Evolutionary conservation across 176 grass and related monocot species (phyloP).

Genomic region (Triticum timopheevii): DNA sequence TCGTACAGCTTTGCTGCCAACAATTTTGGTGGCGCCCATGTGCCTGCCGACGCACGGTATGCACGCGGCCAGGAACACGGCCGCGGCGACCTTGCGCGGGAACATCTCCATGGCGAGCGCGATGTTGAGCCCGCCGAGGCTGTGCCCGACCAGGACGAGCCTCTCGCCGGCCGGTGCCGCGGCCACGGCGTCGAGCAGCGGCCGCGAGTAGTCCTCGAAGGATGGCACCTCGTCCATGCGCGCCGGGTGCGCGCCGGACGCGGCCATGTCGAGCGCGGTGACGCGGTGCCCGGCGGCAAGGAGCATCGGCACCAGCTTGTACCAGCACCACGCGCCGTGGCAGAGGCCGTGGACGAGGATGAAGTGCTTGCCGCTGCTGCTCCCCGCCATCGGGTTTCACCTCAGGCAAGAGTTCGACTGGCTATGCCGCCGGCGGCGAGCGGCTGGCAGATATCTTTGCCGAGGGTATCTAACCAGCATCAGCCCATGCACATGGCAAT

Average conservation of each 20-base stretch:
- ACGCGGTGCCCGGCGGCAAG: constrained; percentile 31
- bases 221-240: constrained; percentile 45
- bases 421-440: not conserved
- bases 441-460: no score
- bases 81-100: constrained; percentile 21
- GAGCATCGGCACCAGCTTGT: constrained; percentile 34
- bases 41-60: no score
- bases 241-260: constrained; percentile 42
- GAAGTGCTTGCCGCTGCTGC: constrained; percentile 40
- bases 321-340: constrained; percentile 56
- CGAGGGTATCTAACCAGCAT: no score
- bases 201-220: constrained; percentile 56
- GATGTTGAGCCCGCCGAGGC: constrained; percentile 39
- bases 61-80: no score
- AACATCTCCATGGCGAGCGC: constrained; percentile 52
- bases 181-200: constrained; percentile 44
- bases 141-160: constrained; percentile 55
- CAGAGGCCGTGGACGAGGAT: constrained; percentile 41
- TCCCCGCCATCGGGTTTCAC: constrained; percentile 2
- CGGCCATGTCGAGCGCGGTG: constrained; percentile 52
- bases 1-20: constrained; percentile 36
- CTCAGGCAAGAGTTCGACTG: not conserved
- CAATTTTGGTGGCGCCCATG: not conserved
- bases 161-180: constrained; percentile 10
- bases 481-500: no score